Evolutionary conservation across 805 yeast species (phyloP).

Genomic region (Blastobotrys terrestris): DNA sequence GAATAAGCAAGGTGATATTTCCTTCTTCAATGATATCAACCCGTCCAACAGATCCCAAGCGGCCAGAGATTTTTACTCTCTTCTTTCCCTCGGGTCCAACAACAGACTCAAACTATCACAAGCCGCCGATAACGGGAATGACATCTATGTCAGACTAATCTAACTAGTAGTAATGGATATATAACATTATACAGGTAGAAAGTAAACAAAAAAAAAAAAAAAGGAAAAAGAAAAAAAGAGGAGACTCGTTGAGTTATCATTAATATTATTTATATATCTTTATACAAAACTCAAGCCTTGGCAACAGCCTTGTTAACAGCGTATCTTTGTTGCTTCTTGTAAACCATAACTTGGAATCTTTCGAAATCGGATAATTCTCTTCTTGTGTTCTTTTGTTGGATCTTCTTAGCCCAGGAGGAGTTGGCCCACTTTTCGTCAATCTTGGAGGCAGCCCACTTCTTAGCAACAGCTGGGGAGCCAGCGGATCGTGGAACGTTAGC

Average conservation of each 20-base stretch:
- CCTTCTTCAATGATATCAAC: neutral
- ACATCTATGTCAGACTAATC: neutral
- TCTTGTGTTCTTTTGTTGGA: constrained; percentile 92
- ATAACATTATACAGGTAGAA: too few relatives aligned
- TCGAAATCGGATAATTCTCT: constrained; percentile 91
- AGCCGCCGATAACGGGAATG: neutral
- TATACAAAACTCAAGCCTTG: constrained; percentile 44
- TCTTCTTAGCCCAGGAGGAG: constrained; percentile 96
- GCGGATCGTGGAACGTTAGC: constrained; percentile 91
- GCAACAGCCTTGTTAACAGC: constrained; percentile 95
- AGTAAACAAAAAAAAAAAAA: too few relatives aligned
- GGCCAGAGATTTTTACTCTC: neutral
- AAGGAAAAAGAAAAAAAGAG: neutral
- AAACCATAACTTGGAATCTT: constrained; percentile 98
- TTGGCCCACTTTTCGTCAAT: constrained; percentile 86
- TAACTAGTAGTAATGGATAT: neutral
- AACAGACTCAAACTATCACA: neutral
- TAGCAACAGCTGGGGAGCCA: constrained; percentile 73
- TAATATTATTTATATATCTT: neutral
- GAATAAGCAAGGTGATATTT: neutral
- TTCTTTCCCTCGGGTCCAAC: neutral
- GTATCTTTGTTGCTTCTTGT: constrained; percentile 95
- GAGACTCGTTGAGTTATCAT: neutral
- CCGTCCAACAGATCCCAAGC: neutral
- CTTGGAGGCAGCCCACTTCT: constrained; percentile 91